Evolutionary conservation across 352 stramenopile species (phyloP).

Genomic region (Globisporangium sylvaticum): DNA sequence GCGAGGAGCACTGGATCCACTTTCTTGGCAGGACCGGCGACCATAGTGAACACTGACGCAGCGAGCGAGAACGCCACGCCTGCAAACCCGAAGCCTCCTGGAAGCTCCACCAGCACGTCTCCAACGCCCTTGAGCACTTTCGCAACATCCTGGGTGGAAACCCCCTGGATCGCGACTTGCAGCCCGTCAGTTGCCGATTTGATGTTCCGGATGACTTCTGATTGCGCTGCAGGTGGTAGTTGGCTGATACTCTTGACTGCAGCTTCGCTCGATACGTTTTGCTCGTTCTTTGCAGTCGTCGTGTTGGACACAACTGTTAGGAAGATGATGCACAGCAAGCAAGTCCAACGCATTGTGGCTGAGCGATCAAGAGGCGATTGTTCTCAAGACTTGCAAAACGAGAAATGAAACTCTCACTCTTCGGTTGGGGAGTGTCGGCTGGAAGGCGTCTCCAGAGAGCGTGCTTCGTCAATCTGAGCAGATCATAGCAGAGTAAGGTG

Average conservation of each 20-base stretch:
- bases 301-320: background rate
- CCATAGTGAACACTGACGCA: slow-evolving; percentile 28
- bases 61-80: slow-evolving; percentile 44
- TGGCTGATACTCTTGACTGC: slow-evolving; percentile 27
- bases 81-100: slow-evolving; percentile 29
- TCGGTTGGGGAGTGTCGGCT: background rate
- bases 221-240: slow-evolving; percentile 1
- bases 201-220: slow-evolving; percentile 24
- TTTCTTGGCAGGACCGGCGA: slow-evolving; percentile 1
- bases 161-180: slow-evolving; percentile 32
- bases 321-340: background rate
- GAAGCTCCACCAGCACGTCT: slow-evolving; percentile 30
- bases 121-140: slow-evolving; percentile 39
- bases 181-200: slow-evolving; percentile 43
- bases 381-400: background rate
- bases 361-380: background rate
- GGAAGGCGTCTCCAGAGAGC: background rate
- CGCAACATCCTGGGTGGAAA: slow-evolving; percentile 23
- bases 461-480: background rate
- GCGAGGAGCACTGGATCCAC: slow-evolving; percentile 32
- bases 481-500: background rate
- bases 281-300: background rate
- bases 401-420: background rate
- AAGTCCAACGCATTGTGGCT: slow-evolving; percentile 8
- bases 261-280: background rate